Conservation (phyloP, 768 basidiomycete species). For the Calocera viscosa region DNA sequence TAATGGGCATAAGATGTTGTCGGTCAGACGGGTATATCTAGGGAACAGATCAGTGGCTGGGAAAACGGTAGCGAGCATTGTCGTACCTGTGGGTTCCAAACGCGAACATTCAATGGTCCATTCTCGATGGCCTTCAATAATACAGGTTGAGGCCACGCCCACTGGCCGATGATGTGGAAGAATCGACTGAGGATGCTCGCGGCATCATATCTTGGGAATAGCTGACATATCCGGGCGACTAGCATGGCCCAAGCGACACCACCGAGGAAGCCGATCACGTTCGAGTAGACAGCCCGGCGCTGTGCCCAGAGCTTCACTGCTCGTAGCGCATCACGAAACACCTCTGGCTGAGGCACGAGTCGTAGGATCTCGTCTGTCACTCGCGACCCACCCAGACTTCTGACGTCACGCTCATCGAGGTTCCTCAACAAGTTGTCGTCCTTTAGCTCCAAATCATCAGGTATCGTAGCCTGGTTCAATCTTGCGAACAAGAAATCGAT, state of each 20-base stretch:
- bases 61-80: constrained; percentile 11
- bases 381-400: constrained; percentile 89
- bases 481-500: constrained; percentile 92
- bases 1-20: constrained; percentile 98
- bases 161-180: constrained; percentile 97
- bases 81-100: constrained; percentile 91
- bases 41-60: background rate
- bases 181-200: constrained; percentile 95
- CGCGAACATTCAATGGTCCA: constrained; percentile 80
- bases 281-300: constrained; percentile 95
- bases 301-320: constrained; percentile 98
- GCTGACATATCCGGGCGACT: constrained; percentile 96
- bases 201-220: constrained; percentile 89
- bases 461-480: constrained; percentile 72
- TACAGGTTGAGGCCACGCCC: constrained; percentile 99
- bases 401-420: constrained; percentile 85
- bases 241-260: constrained; percentile 99
- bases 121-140: constrained; percentile 93
- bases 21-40: constrained; percentile 84
- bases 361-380: constrained; percentile 93
- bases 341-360: constrained; percentile 83
- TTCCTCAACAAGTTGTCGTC: constrained; percentile 88
- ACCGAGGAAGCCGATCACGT: constrained; percentile 93
- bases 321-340: constrained; percentile 86
- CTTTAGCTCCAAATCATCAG: constrained; percentile 76